Evolutionary conservation across 768 basidiomycete genomes (phyloP).

Genomic region (Rhodotorula graminis): DNA sequence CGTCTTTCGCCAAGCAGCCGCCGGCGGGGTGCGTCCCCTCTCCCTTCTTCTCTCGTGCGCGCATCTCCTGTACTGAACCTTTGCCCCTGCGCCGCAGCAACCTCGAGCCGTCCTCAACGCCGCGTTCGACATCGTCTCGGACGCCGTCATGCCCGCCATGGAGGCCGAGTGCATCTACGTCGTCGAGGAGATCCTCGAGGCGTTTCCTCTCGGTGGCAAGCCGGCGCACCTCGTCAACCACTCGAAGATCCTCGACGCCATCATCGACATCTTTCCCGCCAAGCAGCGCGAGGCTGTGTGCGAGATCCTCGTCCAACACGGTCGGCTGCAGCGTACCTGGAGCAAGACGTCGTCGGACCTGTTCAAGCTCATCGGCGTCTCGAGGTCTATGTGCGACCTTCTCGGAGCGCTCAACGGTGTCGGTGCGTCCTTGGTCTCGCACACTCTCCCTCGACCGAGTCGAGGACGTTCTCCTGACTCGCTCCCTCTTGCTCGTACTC

Average conservation of each 20-base stretch:
- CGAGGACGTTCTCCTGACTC: too few species aligned
- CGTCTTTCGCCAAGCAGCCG: conserved; percentile 37
- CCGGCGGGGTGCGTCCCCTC: conserved; percentile 38
- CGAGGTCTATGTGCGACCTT: conserved; percentile 34
- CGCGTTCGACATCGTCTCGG: conserved; percentile 45
- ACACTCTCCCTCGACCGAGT: not conserved
- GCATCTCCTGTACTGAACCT: too few species aligned
- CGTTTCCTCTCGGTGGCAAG: conserved; percentile 33
- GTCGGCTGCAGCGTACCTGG: conserved; percentile 28
- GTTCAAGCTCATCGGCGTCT: conserved; percentile 38
- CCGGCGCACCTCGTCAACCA: conserved; percentile 41
- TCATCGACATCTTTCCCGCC: conserved; percentile 37
- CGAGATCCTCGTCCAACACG: conserved; percentile 39
- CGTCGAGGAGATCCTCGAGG: conserved; percentile 35
- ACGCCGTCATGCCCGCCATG: conserved; percentile 42
- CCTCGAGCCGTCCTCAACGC: conserved; percentile 40
- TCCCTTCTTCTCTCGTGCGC: too few species aligned
- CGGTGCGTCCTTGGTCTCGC: conserved; percentile 39
- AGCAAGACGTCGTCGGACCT: conserved; percentile 39
- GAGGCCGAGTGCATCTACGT: conserved; percentile 44
- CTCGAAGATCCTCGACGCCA: conserved; percentile 39
- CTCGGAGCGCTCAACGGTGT: conserved; percentile 36
- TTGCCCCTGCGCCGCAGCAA: conserved; percentile 22
- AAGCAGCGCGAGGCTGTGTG: conserved; percentile 34
- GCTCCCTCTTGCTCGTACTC: not conserved